Base-by-base conservation (phyloP, 306 rosid genomes). In the Malus asiatica region DNA sequence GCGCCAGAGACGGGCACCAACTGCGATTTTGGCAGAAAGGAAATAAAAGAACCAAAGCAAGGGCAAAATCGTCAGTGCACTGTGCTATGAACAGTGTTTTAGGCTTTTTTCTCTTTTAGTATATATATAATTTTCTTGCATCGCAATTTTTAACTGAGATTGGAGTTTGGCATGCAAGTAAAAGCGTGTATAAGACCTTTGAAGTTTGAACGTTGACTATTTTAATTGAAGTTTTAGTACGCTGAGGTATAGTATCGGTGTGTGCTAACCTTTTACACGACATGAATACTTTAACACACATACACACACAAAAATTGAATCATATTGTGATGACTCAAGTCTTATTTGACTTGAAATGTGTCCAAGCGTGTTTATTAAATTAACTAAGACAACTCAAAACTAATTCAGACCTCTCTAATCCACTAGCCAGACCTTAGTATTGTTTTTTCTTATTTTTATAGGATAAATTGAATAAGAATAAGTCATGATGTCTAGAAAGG, bases 271-370 rank as follows among this genome's bases (percentile, higher is more conserved):
- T 59, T 42, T 73, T 60, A 60, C 29, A 19, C 29, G 69, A 73
- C 59, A 27, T 22, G 29, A 6, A 48, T 15, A 6, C 55, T 13
- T 45, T 14, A 16, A 48, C 53, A 48, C 19, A 14, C 18, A 14
- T 5, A 46, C 52, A 46, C 11, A 40, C 6, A 13, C 52, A n/a
- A 22, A n/a, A 14, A 7, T 35, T 18, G 14, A 25, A 35, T 35
- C 40, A 35, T 35, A 6, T 35, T 35, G 8, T 35, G 40, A 35
- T 7, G 40, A 74, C 70, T 45, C n/a, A 45, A 74, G 77, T 74
- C 61, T 1, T n/a, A 29, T 62, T 45, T 74, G 77, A 74, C 70
- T 62, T 74, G 48, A 74, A 38, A 44, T 62, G 66, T 73, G 29
- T 59, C 68, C 9, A 59, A 12, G 5, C 66, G 19, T 73, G 27